These are phyloP conservation scores for Podaxis mareebaensis DNA, from an alignment of 768 basidiomycete genomes.

Conservation along the genomic window DNA sequence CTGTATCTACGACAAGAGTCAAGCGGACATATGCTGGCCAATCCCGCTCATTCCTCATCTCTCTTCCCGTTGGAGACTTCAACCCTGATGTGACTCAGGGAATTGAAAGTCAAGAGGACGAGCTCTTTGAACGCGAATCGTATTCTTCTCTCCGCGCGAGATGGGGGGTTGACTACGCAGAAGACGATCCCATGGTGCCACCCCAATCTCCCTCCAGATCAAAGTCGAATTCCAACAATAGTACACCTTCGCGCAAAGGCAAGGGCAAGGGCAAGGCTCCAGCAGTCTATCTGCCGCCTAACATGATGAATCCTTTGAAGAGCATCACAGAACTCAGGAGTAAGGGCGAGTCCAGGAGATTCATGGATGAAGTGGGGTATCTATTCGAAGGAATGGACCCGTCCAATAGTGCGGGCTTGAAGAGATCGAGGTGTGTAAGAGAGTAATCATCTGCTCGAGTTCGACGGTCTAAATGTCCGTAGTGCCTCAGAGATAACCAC, in stretches of 20 bases:
- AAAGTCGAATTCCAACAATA: slow-evolving; percentile 6
- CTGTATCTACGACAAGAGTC: slow-evolving; percentile 32
- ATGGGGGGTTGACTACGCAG: slow-evolving; percentile 81
- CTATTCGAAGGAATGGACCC: slow-evolving; percentile 76
- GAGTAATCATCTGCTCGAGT: background rate
- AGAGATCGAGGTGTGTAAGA: slow-evolving; percentile 61
- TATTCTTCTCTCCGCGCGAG: slow-evolving; percentile 73
- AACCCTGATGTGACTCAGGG: slow-evolving; percentile 21
- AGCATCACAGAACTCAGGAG: slow-evolving; percentile 80
- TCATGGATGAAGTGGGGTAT: slow-evolving; percentile 84
- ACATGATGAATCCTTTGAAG: slow-evolving; percentile 73
- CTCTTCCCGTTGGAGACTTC: slow-evolving; percentile 44
- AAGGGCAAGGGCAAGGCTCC: slow-evolving; percentile 20
- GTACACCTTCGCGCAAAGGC: slow-evolving; percentile 11
- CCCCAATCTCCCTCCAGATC: background rate
- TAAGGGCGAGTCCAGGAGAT: slow-evolving; percentile 78
- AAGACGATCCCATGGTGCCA: slow-evolving; percentile 59
- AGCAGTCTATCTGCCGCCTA: slow-evolving; percentile 40
- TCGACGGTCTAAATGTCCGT: background rate
- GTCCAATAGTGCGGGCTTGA: slow-evolving; percentile 51
- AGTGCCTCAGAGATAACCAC: slow-evolving; percentile 78
- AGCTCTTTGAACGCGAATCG: slow-evolving; percentile 65
- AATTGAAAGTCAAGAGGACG: slow-evolving; percentile 42
- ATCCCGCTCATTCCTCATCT: slow-evolving; percentile 79
- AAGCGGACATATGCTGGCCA: slow-evolving; percentile 73